phyloP scores from a whole-genome alignment of 2,329 filamentous ascomycete genomes.

The Neonectria ditissima region DNA sequence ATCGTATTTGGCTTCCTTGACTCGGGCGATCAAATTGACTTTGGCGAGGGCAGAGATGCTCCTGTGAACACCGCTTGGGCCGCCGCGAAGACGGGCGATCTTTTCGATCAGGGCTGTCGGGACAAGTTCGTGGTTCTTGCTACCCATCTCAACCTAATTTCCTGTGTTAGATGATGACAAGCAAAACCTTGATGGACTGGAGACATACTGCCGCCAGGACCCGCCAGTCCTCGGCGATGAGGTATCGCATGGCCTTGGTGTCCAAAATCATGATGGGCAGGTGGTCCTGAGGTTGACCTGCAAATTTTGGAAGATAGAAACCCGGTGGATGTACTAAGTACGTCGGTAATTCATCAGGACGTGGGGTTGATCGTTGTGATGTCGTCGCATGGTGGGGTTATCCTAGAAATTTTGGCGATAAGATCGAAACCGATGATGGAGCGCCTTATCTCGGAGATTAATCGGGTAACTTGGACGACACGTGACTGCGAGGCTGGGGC shows the following conservation, averaged over 20 bases:
- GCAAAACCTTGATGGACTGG: conserved; percentile 48
- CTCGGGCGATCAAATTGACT: conserved; percentile 86
- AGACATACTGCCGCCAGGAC: conserved; percentile 86
- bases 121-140: conserved; percentile 96
- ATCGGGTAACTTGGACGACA: conserved; percentile 33
- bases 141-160: conserved; percentile 86
- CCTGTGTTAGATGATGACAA: conserved; percentile 43
- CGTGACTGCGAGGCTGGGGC: conserved; percentile 49
- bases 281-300: not conserved
- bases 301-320: conserved; percentile 8
- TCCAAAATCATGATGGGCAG: conserved; percentile 85
- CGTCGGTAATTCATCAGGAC: conserved; percentile 21
- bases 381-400: conserved; percentile 45
- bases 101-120: conserved; percentile 90
- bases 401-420: conserved; percentile 45
- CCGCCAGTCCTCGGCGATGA: conserved; percentile 93
- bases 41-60: conserved; percentile 94
- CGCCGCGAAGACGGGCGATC: conserved; percentile 83
- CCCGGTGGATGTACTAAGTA: conserved; percentile 9
- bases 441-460: conserved; percentile 31
- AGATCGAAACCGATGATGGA: conserved; percentile 50
- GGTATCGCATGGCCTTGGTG: conserved; percentile 91
- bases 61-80: conserved; percentile 82
- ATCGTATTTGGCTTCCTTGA: conserved; percentile 97
- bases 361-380: conserved; percentile 39